These are phyloP conservation scores for Rhynchospora breviuscula DNA, from an alignment of 176 grass and related monocot genomes.

Conservation along the genomic window DNA sequence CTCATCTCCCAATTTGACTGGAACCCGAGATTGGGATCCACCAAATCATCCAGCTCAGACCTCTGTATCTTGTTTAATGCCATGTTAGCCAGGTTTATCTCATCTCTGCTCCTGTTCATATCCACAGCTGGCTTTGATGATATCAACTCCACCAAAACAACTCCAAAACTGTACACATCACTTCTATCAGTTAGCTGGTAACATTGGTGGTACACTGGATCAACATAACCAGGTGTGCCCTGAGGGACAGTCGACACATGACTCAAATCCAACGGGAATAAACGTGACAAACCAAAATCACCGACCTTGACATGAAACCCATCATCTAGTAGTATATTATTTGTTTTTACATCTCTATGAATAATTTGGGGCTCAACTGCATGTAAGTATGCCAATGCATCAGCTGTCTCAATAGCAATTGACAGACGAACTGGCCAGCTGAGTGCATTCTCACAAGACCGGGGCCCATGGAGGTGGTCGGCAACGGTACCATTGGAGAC, in stretches of 20 bases:
- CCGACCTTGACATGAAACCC: slow-evolving; percentile 84
- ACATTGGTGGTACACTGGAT: slow-evolving; percentile 83
- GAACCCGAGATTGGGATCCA: slow-evolving; percentile 51
- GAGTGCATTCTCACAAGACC: slow-evolving; percentile 27
- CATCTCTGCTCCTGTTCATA: slow-evolving; percentile 50
- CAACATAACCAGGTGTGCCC: slow-evolving; percentile 91
- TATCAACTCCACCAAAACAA: slow-evolving; percentile 79
- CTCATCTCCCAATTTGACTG: slow-evolving; percentile 41
- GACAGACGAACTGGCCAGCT: slow-evolving; percentile 68
- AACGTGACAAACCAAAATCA: slow-evolving; percentile 73
- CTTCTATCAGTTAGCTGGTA: slow-evolving; percentile 95
- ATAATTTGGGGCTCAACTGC: slow-evolving; percentile 59
- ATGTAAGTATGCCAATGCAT: slow-evolving; percentile 67
- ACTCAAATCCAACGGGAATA: slow-evolving; percentile 57
- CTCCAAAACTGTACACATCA: slow-evolving; percentile 98
- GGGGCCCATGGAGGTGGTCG: slow-evolving; percentile 70
- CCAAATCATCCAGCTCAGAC: slow-evolving; percentile 49
- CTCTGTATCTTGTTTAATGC: slow-evolving; percentile 71
- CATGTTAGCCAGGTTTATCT: slow-evolving; percentile 69
- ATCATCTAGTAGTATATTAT: slow-evolving; percentile 70
- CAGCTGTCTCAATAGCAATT: slow-evolving; percentile 83
- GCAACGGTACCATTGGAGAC: slow-evolving; percentile 85
- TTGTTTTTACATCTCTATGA: slow-evolving; percentile 86
- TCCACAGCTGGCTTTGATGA: slow-evolving; percentile 90
- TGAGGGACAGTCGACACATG: slow-evolving; percentile 97